A percentile compares a stretch with the other conserved stretches of the same genome.
These are phyloP conservation scores for Globisporangium echinulatum DNA, from an alignment of 352 stramenopile genomes.

Conservation along the genomic window DNA sequence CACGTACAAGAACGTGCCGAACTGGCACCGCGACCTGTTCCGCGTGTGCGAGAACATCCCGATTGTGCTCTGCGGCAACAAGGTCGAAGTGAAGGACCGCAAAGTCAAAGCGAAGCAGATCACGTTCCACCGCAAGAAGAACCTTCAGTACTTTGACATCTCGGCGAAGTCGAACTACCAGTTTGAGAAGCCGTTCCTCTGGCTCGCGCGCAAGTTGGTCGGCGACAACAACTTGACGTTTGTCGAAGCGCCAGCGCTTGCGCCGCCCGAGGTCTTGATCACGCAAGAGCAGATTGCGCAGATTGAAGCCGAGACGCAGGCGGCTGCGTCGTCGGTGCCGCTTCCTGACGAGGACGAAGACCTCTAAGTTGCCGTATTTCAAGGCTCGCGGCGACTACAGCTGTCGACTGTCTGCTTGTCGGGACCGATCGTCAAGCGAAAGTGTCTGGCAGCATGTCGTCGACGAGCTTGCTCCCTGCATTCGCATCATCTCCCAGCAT, in stretches of 20 bases:
- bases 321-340: constrained; percentile 86
- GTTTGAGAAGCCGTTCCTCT: constrained; percentile 99
- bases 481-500: no score
- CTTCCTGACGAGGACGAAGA: constrained; percentile 97
- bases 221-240: constrained; percentile 98
- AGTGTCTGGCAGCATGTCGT: no score
- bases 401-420: background rate
- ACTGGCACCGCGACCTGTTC: constrained; percentile 99
- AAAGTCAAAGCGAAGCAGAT: constrained; percentile 99
- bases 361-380: constrained; percentile 78
- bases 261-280: constrained; percentile 95
- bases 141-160: constrained; percentile 99
- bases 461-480: no score
- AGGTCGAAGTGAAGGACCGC: constrained; percentile 99
- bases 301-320: constrained; percentile 90
- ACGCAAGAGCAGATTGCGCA: constrained; percentile 90
- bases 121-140: constrained; percentile 99
- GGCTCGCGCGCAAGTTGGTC: constrained; percentile 98
- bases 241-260: constrained; percentile 95
- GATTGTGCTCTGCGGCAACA: constrained; percentile 99
- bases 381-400: background rate
- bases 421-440: no score
- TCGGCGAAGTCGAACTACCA: constrained; percentile 99
- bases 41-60: constrained; percentile 99
- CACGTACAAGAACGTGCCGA: constrained; percentile 99